phyloP scores from a whole-genome alignment of 2,329 filamentous ascomycete genomes.

The Camillea tinctor region DNA sequence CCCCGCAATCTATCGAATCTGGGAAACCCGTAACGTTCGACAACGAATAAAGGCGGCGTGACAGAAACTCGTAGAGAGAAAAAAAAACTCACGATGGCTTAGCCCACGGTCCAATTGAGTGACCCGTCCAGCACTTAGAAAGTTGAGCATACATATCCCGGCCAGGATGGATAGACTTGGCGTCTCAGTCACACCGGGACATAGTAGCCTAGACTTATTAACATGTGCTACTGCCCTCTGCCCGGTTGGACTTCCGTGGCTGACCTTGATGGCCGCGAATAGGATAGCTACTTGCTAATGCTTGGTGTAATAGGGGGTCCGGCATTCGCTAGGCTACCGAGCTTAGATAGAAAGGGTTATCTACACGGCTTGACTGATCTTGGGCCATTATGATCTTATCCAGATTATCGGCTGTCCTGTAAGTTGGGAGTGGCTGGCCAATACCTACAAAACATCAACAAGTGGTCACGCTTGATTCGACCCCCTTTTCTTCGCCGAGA shows the following conservation, averaged over 20 bases:
- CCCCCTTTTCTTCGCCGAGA: not conserved
- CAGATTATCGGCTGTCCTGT: not conserved
- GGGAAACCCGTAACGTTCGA: not conserved
- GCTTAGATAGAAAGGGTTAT: not conserved
- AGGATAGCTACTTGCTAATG: not conserved
- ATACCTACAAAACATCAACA: not conserved
- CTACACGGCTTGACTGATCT: not conserved
- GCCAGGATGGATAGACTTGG: not conserved
- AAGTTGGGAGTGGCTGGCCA: not conserved
- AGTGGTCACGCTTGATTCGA: not conserved
- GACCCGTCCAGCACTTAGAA: not conserved
- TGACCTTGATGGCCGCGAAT: not conserved
- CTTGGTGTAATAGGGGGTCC: not conserved
- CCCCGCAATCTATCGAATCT: not conserved
- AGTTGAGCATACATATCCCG: not conserved
- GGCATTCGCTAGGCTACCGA: not conserved
- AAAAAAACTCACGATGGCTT: not conserved
- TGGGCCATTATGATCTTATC: not conserved
- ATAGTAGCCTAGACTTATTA: not conserved
- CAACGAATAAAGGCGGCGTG: not conserved
- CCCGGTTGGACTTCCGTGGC: not conserved
- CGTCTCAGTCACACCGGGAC: not conserved
- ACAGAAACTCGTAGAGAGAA: not conserved
- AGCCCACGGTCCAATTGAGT: not conserved
- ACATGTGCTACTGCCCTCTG: not conserved